phyloP scores from a whole-genome alignment of 805 yeast species.

The Candida orba region DNA sequence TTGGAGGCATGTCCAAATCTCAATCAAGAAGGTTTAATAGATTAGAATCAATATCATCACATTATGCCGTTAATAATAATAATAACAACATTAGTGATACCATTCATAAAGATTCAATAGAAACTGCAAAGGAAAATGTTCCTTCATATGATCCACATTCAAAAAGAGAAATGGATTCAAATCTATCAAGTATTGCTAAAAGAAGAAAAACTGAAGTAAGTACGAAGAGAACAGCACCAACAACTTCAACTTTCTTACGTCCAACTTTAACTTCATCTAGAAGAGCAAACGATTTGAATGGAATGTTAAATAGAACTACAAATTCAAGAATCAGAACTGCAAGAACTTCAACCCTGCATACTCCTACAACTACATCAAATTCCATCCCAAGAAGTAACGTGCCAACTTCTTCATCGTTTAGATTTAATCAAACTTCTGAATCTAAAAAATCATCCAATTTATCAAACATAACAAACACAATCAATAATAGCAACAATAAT shows the following conservation, averaged over 20 bases:
- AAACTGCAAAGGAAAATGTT: slow-evolving; percentile 19
- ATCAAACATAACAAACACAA: slow-evolving; percentile 5
- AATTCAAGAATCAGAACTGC: not conserved
- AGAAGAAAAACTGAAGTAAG: slow-evolving; percentile 21
- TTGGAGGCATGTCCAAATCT: too few species aligned
- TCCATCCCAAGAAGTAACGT: slow-evolving; percentile 1
- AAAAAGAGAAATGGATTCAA: slow-evolving; percentile 14
- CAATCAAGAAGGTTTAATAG: slow-evolving; percentile 18
- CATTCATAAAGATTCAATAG: slow-evolving; percentile 10
- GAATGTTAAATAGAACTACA: slow-evolving; percentile 1
- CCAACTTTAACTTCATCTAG: slow-evolving; percentile 7
- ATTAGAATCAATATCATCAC: slow-evolving; percentile 28
- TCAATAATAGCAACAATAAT: not conserved
- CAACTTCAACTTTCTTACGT: not conserved
- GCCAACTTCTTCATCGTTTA: slow-evolving; percentile 4
- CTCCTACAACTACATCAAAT: not conserved
- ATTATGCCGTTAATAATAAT: slow-evolving; percentile 23
- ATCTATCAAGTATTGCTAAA: slow-evolving; percentile 15
- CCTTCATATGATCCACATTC: slow-evolving; percentile 20
- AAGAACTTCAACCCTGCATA: not conserved
- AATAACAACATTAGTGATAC: not conserved
- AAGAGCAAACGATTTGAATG: slow-evolving; percentile 8
- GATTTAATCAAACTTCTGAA: not conserved
- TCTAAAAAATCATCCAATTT: too few species aligned
- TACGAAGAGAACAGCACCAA: not conserved